phyloP scores from a whole-genome alignment of 768 basidiomycete genomes.

The Asterophora parasitica region DNA sequence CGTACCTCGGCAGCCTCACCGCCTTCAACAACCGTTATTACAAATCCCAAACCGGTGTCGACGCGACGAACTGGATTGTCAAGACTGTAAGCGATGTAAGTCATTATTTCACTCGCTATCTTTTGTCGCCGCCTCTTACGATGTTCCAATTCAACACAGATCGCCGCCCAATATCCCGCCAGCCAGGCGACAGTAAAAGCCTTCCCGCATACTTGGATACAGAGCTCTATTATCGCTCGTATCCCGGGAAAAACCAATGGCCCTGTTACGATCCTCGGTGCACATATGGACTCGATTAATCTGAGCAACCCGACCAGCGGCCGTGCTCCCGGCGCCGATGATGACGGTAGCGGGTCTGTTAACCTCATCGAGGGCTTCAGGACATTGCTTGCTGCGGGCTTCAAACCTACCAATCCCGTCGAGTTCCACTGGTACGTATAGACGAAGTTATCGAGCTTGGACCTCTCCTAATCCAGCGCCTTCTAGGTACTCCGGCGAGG shows the following conservation, averaged over 20 bases:
- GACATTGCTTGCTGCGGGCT: slow-evolving; percentile 35
- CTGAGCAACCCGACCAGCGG: slow-evolving; percentile 20
- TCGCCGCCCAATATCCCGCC: slow-evolving; percentile 17
- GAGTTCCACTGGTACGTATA: slow-evolving; percentile 45
- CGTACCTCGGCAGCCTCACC: slow-evolving; percentile 26
- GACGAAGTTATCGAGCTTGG: background rate
- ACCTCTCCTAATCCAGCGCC: too few species aligned
- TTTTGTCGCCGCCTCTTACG: background rate
- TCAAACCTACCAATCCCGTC: slow-evolving; percentile 35
- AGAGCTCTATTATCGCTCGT: slow-evolving; percentile 19
- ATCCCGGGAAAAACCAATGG: slow-evolving; percentile 16
- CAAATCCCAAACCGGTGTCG: slow-evolving; percentile 24
- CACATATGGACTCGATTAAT: slow-evolving; percentile 28
- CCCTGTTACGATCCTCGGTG: slow-evolving; percentile 22
- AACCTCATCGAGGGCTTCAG: slow-evolving; percentile 42
- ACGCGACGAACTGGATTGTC: slow-evolving; percentile 29
- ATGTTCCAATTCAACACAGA: slow-evolving; percentile 7
- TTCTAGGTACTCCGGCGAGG: slow-evolving; percentile 36
- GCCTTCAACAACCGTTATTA: slow-evolving; percentile 34
- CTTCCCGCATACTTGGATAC: slow-evolving; percentile 14
- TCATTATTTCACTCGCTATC: background rate
- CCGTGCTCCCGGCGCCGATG: slow-evolving; percentile 33
- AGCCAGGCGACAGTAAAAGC: slow-evolving; percentile 20
- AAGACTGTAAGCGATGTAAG: slow-evolving; percentile 22
- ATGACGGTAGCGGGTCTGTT: slow-evolving; percentile 38